Base-by-base conservation (phyloP, 2,329 filamentous ascomycete species). In the Coniochaeta sp. region DNA sequence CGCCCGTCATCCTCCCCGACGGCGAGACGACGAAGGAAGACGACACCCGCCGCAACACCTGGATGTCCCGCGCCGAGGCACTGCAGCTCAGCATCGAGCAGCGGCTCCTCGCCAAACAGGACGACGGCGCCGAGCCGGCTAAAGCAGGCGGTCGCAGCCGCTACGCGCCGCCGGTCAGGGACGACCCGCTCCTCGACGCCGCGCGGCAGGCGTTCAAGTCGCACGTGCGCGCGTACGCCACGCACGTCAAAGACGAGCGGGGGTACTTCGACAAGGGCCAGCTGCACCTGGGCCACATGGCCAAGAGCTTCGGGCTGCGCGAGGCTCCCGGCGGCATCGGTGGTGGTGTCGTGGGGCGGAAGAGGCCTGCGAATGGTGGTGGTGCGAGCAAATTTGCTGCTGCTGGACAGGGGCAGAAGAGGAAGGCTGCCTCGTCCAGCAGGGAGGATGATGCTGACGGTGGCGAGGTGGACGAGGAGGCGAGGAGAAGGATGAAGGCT, bases 181-280 rank as follows among this genome's bases (percentile, higher is more conserved):
- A 88, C 59, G 77, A 84, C 0, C 85, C 85, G 59, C 84, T 89
- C 42, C 83, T 96, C 4, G 91, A 96, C 67, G 83, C 92, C 68
- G 93, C 90, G 0, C 85, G 91, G 22, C 86, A 90, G 65, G 95
- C 89, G 0, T 99, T 90, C 77, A 91, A 96, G 70, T 95, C 90
- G 57, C 93, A 98, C 69, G 88, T 99, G 59, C 84, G 95, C 59
- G 95, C 95, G 0, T 99, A 99, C 72, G 92, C 95, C 2, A 99
- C 95, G 0, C 95, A 99, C 73, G 85, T 93, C 30, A 88, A 90
- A 32, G 87, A 88, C 50, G 95, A 99, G 76, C 83, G 95, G 58
- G 79, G 80, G 58, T 93, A 89, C 71, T 99, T 99, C 72, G 90
- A 98, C 72, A 96, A 97, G 74, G 92, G 91, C 62, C 85, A 90